Evolutionary conservation across 495 filamentous ascomycete species (phyloP).

Genomic region (Hypoxylon lenormandii): DNA sequence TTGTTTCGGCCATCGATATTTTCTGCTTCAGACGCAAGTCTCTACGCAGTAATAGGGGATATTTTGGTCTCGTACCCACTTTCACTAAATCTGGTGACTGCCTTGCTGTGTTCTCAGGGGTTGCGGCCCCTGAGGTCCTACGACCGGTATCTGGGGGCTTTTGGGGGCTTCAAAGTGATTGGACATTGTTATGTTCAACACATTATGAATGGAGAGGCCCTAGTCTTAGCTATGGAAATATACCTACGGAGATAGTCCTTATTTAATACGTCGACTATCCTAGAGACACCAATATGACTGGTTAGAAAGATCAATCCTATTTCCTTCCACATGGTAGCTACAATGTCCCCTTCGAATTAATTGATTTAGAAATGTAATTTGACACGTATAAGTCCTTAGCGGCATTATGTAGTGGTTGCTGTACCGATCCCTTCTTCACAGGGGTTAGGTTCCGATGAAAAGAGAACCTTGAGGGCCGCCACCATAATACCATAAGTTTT

Average conservation of each 20-base stretch:
- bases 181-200: slow-evolving; percentile 1
- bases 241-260: slow-evolving; percentile 1
- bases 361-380: background rate
- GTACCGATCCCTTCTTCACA: slow-evolving; percentile 13
- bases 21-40: too few species aligned
- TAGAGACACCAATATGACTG: background rate
- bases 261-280: background rate
- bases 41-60: background rate
- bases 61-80: background rate
- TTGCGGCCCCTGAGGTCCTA: background rate
- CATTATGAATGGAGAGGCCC: slow-evolving; percentile 4
- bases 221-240: background rate
- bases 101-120: slow-evolving; percentile 1
- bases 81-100: slow-evolving; percentile 9
- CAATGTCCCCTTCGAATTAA: background rate
- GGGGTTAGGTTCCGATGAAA: slow-evolving; percentile 12
- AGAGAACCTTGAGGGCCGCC: slow-evolving; percentile 32
- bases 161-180: slow-evolving; percentile 12
- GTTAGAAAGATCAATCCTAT: background rate
- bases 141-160: slow-evolving; percentile 5
- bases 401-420: background rate
- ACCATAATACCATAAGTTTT: slow-evolving; percentile 14
- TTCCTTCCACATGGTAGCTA: background rate
- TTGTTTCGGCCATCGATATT: too few species aligned
- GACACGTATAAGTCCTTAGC: background rate